Evolutionary conservation across 139 green algal species (phyloP).

Genomic region (Pseudopediastrum boryanum): DNA sequence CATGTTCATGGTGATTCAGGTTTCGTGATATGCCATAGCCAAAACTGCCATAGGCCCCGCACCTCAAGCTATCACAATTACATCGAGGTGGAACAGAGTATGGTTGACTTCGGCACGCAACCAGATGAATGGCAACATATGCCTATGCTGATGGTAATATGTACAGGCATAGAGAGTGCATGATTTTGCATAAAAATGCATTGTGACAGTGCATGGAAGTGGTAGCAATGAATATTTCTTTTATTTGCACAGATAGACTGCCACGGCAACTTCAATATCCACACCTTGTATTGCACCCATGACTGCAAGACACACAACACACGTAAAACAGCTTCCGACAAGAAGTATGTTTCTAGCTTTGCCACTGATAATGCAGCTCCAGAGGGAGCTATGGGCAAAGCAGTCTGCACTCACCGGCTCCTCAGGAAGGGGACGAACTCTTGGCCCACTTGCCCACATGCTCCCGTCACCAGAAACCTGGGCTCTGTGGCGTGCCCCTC

Average conservation of each 20-base stretch:
- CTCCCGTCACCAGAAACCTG: slow-evolving; percentile 30
- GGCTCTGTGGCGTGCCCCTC: neutral
- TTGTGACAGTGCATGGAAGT: no score
- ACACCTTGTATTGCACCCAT: neutral
- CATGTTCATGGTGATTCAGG: neutral
- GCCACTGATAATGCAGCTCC: neutral
- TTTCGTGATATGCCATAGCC: neutral
- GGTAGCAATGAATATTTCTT: neutral
- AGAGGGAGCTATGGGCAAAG: neutral
- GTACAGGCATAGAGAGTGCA: neutral
- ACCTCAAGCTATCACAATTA: neutral
- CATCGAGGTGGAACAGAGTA: no score
- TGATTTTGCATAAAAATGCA: neutral
- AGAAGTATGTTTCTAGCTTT: neutral
- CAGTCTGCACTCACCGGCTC: slow-evolving; percentile 1
- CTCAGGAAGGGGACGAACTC: neutral
- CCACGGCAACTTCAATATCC: neutral
- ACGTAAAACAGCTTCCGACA: neutral
- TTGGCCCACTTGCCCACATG: slow-evolving; percentile 18
- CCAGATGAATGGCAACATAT: no score
- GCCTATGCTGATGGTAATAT: neutral
- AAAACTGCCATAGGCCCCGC: neutral
- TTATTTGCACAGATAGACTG: neutral
- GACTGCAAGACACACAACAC: neutral
- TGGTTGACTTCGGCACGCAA: no score